These are phyloP conservation scores for Stephanodiscus minutulus DNA, from an alignment of 108 stramenopile genomes.

Conservation along the genomic window DNA sequence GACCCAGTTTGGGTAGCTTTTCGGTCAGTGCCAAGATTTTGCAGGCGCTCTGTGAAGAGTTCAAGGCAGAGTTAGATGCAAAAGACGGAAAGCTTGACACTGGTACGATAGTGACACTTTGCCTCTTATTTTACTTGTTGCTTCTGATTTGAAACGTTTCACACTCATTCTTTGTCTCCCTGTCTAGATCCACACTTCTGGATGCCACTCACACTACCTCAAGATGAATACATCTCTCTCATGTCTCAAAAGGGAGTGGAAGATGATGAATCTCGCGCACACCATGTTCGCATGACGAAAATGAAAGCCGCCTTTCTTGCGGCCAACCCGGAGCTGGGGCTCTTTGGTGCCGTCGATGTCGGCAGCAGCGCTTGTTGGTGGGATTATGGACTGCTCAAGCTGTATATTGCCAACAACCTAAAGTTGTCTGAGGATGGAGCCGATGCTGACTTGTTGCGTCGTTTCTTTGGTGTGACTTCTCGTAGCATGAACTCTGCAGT, in stretches of 20 bases:
- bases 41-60: conserved; percentile 86
- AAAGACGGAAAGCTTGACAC: conserved; percentile 87
- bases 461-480: conserved; percentile 80
- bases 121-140: too few relatives aligned
- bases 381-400: conserved; percentile 97
- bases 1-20: conserved; percentile 94
- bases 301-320: conserved; percentile 73
- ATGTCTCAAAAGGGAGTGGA: conserved; percentile 91
- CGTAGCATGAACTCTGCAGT: conserved; percentile 56
- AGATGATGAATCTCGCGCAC: conserved; percentile 61
- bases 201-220: conserved; percentile 95
- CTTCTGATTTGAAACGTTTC: neutral
- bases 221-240: conserved; percentile 83
- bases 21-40: conserved; percentile 88
- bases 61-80: conserved; percentile 69
- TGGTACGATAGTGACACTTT: conserved; percentile 9
- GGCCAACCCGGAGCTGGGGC: conserved; percentile 61
- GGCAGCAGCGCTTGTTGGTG: conserved; percentile 96
- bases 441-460: conserved; percentile 79
- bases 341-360: conserved; percentile 98
- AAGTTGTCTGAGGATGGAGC: conserved; percentile 69
- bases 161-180: neutral
- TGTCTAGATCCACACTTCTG: conserved; percentile 95
- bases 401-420: conserved; percentile 90
- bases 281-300: conserved; percentile 84